Evolutionary conservation across 768 basidiomycete species (phyloP).

Genomic region (Rhodotorula toruloides): DNA sequence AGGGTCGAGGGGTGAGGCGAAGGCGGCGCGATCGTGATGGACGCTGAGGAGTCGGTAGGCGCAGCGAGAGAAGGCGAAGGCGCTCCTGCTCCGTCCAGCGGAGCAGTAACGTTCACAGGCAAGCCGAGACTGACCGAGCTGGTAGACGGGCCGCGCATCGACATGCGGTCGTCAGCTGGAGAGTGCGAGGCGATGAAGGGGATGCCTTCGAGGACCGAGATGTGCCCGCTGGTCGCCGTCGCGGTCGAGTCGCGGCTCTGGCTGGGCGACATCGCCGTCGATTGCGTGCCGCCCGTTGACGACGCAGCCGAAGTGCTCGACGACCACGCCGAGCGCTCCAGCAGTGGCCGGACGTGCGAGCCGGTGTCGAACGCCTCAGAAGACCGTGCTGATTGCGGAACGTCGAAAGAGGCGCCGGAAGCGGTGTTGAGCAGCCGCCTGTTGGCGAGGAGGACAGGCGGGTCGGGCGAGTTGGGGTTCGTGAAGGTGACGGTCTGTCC

Average conservation of each 20-base stretch:
- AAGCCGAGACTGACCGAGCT: constrained; percentile 13
- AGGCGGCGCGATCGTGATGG: background rate
- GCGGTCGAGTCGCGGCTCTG: constrained; percentile 18
- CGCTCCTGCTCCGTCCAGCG: background rate
- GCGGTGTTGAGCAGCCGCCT: background rate
- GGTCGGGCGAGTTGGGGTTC: constrained; percentile 17
- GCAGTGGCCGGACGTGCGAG: constrained; percentile 1
- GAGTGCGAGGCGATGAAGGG: constrained; percentile 29
- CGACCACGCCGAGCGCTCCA: constrained; percentile 2
- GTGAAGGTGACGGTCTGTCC: constrained; percentile 33
- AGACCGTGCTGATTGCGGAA: constrained; percentile 21
- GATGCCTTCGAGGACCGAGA: constrained; percentile 36
- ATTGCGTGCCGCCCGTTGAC: background rate
- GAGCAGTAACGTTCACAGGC: constrained; percentile 20
- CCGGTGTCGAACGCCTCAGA: constrained; percentile 21
- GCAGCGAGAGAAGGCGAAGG: background rate
- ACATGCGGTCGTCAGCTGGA: background rate
- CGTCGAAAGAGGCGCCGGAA: constrained; percentile 14
- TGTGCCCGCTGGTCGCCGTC: constrained; percentile 6
- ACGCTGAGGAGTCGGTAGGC: background rate
- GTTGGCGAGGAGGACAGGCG: background rate
- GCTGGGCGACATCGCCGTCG: background rate
- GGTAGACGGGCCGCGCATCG: background rate
- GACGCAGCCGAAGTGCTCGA: background rate
- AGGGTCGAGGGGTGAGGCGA: background rate